A percentile compares a stretch with the other conserved stretches of the same genome.
Conservation (phyloP, 78 protist species). For the Protostelium mycophagum region DNA sequence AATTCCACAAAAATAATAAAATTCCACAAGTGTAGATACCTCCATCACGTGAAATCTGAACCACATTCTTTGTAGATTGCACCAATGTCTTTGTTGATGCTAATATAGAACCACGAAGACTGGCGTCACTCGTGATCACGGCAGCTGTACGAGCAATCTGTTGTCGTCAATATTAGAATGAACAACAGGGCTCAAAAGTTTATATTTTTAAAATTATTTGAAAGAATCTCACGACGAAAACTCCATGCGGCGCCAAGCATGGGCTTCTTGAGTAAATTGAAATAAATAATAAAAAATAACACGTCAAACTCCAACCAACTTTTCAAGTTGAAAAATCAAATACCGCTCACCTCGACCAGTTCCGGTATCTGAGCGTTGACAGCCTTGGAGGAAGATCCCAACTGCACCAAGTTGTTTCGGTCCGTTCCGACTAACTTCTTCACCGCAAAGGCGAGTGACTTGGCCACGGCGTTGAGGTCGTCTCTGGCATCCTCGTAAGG, state of each 20-base stretch:
- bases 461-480: conserved; percentile 14
- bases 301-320: too few species aligned
- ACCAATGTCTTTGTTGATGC: neutral
- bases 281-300: too few species aligned
- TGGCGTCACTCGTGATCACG: neutral
- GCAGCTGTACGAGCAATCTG: neutral
- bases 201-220: too few species aligned
- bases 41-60: neutral
- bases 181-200: neutral
- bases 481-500: conserved; percentile 61
- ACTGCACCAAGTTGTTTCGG: conserved; percentile 35
- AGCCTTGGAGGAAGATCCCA: conserved; percentile 44
- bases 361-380: conserved; percentile 15
- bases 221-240: too few species aligned
- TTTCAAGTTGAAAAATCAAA: too few species aligned
- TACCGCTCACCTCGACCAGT: conserved; percentile 6
- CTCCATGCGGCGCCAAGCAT: too few species aligned
- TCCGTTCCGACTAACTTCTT: conserved; percentile 51
- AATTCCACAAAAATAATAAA: too few species aligned
- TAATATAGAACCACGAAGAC: neutral
- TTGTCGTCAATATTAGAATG: neutral
- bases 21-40: too few species aligned
- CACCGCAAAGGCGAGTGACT: conserved; percentile 28
- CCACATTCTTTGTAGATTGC: neutral
- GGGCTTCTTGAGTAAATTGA: too few species aligned